A percentile compares a stretch with the other conserved stretches of the same genome.
Evolutionary conservation across 1,139 yeast genomes (phyloP).

Genomic region (Geotrichum australiense): DNA sequence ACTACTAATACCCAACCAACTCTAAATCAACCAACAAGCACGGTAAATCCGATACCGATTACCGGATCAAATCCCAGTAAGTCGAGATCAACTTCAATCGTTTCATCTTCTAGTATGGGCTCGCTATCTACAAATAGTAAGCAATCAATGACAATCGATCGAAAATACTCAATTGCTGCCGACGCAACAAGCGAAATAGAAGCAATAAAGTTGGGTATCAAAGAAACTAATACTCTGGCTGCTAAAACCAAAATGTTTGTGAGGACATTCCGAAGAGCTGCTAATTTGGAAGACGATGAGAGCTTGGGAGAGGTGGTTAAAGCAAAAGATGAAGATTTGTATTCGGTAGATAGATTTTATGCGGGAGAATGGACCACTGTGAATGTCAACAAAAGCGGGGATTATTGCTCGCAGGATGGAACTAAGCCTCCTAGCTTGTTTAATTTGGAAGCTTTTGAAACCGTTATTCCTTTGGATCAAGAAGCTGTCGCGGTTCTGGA

Average conservation of each 20-base stretch:
- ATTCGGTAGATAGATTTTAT: slow-evolving; percentile 24
- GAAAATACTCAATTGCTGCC: slow-evolving; percentile 5
- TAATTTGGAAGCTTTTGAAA: slow-evolving; percentile 22
- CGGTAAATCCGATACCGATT: too few relatives aligned
- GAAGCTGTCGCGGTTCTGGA: slow-evolving; percentile 21
- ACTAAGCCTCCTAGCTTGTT: slow-evolving; percentile 9
- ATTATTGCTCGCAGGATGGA: slow-evolving; percentile 8
- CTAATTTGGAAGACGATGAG: slow-evolving; percentile 3
- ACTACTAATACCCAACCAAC: background rate
- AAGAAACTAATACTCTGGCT: slow-evolving; percentile 12
- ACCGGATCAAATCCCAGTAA: background rate
- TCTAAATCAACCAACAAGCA: slow-evolving; percentile 2
- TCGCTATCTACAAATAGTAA: slow-evolving; percentile 12
- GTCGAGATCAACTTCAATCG: slow-evolving; percentile 15
- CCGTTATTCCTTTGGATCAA: slow-evolving; percentile 22
- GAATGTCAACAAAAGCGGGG: slow-evolving; percentile 22
- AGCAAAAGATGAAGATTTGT: slow-evolving; percentile 12
- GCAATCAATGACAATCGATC: slow-evolving; percentile 15
- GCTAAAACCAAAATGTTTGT: slow-evolving; percentile 13
- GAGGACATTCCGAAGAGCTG: slow-evolving; percentile 10
- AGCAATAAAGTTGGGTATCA: slow-evolving; percentile 12
- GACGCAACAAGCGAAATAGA: slow-evolving; percentile 15
- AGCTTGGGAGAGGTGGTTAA: slow-evolving; percentile 2
- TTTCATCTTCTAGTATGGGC: slow-evolving; percentile 12
- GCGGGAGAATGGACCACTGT: slow-evolving; percentile 25